Conservation (phyloP, 257 asterid species). For the Parsonsia alboflavescens region DNA sequence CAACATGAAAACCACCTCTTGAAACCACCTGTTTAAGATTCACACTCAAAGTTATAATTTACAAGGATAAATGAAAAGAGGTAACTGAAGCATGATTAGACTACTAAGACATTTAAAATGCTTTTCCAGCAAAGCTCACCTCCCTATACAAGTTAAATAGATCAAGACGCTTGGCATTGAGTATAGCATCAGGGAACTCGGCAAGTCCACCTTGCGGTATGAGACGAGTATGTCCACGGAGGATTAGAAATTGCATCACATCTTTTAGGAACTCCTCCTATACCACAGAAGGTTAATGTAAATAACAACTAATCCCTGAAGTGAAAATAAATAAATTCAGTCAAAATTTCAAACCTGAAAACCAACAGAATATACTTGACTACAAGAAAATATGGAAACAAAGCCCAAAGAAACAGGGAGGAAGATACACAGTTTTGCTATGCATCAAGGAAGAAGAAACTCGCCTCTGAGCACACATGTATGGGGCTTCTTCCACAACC, state of each 20-base stretch:
- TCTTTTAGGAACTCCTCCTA: slow-evolving; percentile 96
- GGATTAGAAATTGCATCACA: slow-evolving; percentile 93
- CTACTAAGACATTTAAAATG: not conserved
- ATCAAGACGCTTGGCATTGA: slow-evolving; percentile 98
- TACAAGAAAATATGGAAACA: not conserved
- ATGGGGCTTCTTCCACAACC: slow-evolving; percentile 89
- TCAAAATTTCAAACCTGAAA: not conserved
- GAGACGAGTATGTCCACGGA: slow-evolving; percentile 95
- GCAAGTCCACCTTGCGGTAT: slow-evolving; percentile 97
- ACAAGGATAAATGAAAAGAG: not conserved
- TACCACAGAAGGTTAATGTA: slow-evolving; percentile 4
- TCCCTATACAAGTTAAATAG: slow-evolving; percentile 95
- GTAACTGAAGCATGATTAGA: not conserved
- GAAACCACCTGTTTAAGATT: slow-evolving; percentile 68
- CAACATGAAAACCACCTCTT: slow-evolving; percentile 98
- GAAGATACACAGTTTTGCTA: not conserved
- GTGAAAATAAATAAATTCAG: not conserved
- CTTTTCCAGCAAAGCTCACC: slow-evolving; percentile 38
- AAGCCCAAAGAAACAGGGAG: not conserved
- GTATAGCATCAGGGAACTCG: slow-evolving; percentile 97
- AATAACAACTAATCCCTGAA: not conserved
- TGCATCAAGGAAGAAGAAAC: slow-evolving; percentile 6
- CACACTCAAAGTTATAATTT: slow-evolving; percentile 5
- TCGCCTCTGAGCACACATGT: slow-evolving; percentile 94
- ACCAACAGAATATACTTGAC: not conserved